Evolutionary conservation across 495 filamentous ascomycete species (phyloP).

Genomic region (Hyaloscypha hepaticicola): DNA sequence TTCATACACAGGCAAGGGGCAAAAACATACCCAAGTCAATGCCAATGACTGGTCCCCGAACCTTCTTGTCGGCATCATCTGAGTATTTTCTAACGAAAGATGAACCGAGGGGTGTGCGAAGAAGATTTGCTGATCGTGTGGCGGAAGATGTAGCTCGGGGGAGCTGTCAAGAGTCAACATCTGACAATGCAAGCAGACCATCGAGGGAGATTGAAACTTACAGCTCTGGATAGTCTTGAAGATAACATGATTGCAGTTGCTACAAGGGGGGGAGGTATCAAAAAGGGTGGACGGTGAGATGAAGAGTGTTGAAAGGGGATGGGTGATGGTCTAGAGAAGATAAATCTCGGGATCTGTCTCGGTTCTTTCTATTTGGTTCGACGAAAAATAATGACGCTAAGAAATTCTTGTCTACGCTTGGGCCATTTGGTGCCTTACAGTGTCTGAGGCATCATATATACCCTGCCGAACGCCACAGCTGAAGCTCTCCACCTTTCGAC

Average conservation of each 20-base stretch:
- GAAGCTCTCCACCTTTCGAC: no score
- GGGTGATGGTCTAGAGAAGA: slow-evolving; percentile 30
- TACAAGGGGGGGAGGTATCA: slow-evolving; percentile 29
- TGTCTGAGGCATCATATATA: no score
- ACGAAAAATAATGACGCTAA: no score
- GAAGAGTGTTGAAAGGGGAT: slow-evolving; percentile 37
- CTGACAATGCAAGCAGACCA: slow-evolving; percentile 27
- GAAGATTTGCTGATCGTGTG: slow-evolving; percentile 57
- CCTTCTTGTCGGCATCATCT: slow-evolving; percentile 80
- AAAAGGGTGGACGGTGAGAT: slow-evolving; percentile 43
- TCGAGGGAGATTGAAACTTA: slow-evolving; percentile 23
- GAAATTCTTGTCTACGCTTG: no score
- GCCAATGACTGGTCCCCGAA: slow-evolving; percentile 95
- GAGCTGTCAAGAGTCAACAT: slow-evolving; percentile 49
- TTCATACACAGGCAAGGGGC: slow-evolving; percentile 1
- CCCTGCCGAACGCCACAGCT: no score
- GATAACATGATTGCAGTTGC: slow-evolving; percentile 49
- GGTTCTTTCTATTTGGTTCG: no score
- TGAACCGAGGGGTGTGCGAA: slow-evolving; percentile 47
- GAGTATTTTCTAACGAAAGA: slow-evolving; percentile 70
- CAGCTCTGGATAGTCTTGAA: slow-evolving; percentile 51
- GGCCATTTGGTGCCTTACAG: no score
- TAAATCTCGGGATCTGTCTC: no score
- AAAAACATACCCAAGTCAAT: slow-evolving; percentile 88
- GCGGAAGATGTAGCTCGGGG: slow-evolving; percentile 61